Percentiles rank a stretch among this genome's conserved stretches.
Evolutionary conservation across 148 eudicot species (phyloP).

Genomic region (Chenopodium formosanum): DNA sequence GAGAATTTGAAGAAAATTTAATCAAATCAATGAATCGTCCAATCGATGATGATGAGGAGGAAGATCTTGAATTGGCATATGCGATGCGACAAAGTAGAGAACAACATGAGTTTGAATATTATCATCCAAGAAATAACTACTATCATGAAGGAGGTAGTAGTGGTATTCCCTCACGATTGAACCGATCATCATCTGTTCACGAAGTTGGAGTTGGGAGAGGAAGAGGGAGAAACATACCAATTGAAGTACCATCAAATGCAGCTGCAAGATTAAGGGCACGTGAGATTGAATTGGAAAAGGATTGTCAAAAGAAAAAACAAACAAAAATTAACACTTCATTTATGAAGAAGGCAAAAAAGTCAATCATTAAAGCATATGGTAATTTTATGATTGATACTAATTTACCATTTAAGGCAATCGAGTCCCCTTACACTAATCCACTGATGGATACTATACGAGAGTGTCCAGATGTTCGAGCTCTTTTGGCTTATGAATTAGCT

Average conservation of each 20-base stretch:
- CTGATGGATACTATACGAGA: background rate
- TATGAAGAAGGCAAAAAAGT: background rate
- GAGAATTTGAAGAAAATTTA: background rate
- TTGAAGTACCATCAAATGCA: background rate
- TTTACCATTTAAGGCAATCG: background rate
- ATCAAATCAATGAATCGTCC: background rate
- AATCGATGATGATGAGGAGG: background rate
- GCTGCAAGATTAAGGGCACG: background rate
- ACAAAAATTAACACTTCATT: background rate
- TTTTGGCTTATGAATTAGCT: background rate
- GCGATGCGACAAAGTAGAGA: background rate
- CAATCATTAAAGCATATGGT: background rate
- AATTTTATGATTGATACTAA: constrained; percentile 1
- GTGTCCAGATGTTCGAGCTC: background rate
- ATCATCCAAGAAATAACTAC: background rate
- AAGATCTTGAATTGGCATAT: background rate
- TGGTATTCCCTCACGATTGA: background rate
- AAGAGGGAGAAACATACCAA: background rate
- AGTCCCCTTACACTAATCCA: background rate
- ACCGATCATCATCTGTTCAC: background rate
- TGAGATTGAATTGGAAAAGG: background rate
- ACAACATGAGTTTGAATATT: background rate
- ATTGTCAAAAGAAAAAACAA: constrained; percentile 7
- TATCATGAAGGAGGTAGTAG: background rate
- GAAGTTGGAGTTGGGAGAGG: background rate